Percentiles rank a stretch among this genome's conserved stretches.
These are phyloP conservation scores for Talaromyces nanjingensis DNA, from an alignment of 495 filamentous ascomycete genomes.

Conservation along the genomic window DNA sequence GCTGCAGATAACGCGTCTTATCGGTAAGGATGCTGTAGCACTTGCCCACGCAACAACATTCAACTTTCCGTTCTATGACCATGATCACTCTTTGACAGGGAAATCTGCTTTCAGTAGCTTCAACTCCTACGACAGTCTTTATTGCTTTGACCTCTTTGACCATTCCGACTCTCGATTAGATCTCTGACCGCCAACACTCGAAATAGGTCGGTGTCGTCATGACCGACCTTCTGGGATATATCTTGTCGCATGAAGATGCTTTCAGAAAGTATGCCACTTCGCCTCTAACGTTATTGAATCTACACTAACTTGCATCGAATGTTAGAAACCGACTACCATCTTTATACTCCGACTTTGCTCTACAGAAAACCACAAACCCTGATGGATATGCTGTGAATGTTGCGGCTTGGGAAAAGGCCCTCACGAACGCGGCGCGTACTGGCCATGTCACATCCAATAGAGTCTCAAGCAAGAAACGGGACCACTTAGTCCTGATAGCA, in stretches of 20 bases:
- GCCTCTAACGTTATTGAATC: background rate
- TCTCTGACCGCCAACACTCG: background rate
- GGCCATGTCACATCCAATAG: constrained; percentile 43
- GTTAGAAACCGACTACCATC: constrained; percentile 75
- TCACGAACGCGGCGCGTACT: constrained; percentile 57
- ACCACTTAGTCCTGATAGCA: constrained; percentile 55
- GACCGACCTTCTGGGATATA: constrained; percentile 55
- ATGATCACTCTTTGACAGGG: constrained; percentile 9
- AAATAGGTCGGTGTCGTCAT: constrained; percentile 25
- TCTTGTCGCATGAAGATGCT: constrained; percentile 54
- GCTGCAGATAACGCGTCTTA: constrained; percentile 14
- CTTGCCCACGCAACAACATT: constrained; percentile 1
- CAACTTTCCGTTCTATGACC: background rate
- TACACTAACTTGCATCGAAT: constrained; percentile 7
- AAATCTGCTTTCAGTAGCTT: constrained; percentile 1
- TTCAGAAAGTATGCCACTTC: constrained; percentile 52
- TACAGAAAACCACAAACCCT: constrained; percentile 74
- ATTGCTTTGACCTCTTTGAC: background rate
- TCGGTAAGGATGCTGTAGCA: constrained; percentile 23
- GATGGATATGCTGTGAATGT: constrained; percentile 86
- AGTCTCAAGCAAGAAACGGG: constrained; percentile 18
- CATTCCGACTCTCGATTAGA: background rate
- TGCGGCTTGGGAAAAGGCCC: constrained; percentile 70
- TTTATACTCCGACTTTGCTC: constrained; percentile 87
- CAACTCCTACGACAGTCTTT: background rate